Conservation (phyloP, 2,329 filamentous ascomycete genomes). For the Fusarium pseudonygamai region DNA sequence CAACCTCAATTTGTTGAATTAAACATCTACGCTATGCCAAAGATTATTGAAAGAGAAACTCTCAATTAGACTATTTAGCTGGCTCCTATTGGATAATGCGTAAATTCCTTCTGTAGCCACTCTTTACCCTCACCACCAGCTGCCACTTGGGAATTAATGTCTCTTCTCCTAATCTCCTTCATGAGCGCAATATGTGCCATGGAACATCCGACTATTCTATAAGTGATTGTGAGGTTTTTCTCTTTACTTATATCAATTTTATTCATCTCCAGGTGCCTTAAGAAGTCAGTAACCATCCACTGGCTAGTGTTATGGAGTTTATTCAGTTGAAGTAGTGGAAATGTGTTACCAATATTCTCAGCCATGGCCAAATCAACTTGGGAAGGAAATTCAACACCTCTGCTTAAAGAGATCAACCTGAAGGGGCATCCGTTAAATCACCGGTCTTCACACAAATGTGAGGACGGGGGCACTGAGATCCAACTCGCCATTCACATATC, state of each 20-base stretch:
- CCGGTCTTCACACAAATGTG: background rate
- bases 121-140: background rate
- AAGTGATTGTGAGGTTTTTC: background rate
- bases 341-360: background rate
- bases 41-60: too few relatives aligned
- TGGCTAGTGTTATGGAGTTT: background rate
- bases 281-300: background rate
- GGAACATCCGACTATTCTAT: background rate
- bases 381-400: background rate
- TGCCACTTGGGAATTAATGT: background rate
- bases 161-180: background rate
- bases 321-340: background rate
- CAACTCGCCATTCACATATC: background rate
- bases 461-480: background rate
- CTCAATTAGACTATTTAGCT: background rate
- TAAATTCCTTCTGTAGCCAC: background rate
- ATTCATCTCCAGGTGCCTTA: too few relatives aligned
- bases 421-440: background rate
- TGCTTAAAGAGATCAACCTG: background rate
- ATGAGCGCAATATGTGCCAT: background rate
- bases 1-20: background rate
- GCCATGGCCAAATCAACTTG: background rate
- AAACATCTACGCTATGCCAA: background rate
- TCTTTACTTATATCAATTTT: background rate
- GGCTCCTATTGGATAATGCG: background rate